A percentile compares a stretch with the other conserved stretches of the same genome.
These are phyloP conservation scores for Lentinula sp. DNA, from an alignment of 768 basidiomycete genomes.

Conservation along the genomic window DNA sequence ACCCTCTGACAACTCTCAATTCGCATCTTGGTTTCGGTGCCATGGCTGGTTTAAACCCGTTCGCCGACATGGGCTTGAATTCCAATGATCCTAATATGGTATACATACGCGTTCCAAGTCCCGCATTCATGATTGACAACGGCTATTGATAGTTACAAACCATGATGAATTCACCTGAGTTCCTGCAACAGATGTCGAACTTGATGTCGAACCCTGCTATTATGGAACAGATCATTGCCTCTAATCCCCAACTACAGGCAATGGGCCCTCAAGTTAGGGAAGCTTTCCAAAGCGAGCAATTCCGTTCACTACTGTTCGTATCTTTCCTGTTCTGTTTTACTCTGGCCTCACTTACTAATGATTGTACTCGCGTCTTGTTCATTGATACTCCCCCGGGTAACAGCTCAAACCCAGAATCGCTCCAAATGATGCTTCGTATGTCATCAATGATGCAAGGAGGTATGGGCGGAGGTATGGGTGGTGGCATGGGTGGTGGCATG, in stretches of 20 bases:
- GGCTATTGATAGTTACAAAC: constrained; percentile 52
- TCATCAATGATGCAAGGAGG: constrained; percentile 46
- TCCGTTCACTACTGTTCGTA: constrained; percentile 70
- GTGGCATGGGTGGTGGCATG: constrained; percentile 12
- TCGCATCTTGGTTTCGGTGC: constrained; percentile 70
- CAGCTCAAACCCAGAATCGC: constrained; percentile 70
- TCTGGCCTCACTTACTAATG: neutral
- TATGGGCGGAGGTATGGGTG: constrained; percentile 17
- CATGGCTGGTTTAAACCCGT: constrained; percentile 88
- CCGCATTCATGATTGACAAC: constrained; percentile 3
- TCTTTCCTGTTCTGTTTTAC: neutral
- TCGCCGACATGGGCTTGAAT: constrained; percentile 87
- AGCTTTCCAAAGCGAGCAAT: constrained; percentile 70
- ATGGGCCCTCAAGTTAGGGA: constrained; percentile 81
- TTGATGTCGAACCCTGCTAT: constrained; percentile 88
- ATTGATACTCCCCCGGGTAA: neutral
- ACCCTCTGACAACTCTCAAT: constrained; percentile 83
- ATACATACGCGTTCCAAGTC: constrained; percentile 9
- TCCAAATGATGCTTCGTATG: constrained; percentile 77
- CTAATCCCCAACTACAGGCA: constrained; percentile 67
- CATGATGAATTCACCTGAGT: constrained; percentile 83
- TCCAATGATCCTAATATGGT: constrained; percentile 94
- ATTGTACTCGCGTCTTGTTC: neutral
- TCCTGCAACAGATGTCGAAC: constrained; percentile 80
- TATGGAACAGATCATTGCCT: constrained; percentile 79